Conservation (phyloP, 768 basidiomycete species). For the Terana coerulea region DNA sequence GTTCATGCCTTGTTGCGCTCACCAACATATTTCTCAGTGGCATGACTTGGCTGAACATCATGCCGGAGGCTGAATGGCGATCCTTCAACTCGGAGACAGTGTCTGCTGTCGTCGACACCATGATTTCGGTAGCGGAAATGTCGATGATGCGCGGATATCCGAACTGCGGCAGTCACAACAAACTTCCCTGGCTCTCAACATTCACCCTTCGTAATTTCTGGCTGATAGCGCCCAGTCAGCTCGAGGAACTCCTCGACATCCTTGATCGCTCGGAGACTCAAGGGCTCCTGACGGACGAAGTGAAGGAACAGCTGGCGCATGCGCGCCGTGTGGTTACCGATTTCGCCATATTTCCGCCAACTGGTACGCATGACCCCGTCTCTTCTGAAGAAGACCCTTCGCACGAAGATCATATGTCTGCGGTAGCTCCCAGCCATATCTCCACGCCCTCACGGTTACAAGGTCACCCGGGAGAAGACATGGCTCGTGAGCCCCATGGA, state of each 20-base stretch:
- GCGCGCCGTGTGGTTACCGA: neutral
- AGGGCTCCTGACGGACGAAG: neutral
- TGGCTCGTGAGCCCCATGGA: too few species aligned
- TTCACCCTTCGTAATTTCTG: constrained; percentile 1
- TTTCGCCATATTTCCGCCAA: neutral
- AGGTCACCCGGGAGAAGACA: too few species aligned
- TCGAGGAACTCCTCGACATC: neutral
- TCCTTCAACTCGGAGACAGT: neutral
- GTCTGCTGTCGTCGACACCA: neutral
- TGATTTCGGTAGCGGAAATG: neutral
- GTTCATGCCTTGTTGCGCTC: neutral
- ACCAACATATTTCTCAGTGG: neutral
- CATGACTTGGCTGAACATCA: neutral
- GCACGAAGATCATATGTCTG: too few species aligned
- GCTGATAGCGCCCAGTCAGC: neutral
- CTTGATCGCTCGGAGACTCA: neutral
- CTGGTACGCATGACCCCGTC: too few species aligned
- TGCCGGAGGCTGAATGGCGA: neutral
- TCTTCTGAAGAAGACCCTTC: too few species aligned
- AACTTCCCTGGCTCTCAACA: neutral
- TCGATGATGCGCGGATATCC: neutral
- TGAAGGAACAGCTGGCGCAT: neutral
- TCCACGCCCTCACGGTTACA: too few species aligned
- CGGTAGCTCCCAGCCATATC: too few species aligned
- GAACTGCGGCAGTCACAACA: neutral